A percentile compares a stretch with the other conserved stretches of the same genome.
Conservation (phyloP, 768 basidiomycete species). For the Mycena metata region DNA sequence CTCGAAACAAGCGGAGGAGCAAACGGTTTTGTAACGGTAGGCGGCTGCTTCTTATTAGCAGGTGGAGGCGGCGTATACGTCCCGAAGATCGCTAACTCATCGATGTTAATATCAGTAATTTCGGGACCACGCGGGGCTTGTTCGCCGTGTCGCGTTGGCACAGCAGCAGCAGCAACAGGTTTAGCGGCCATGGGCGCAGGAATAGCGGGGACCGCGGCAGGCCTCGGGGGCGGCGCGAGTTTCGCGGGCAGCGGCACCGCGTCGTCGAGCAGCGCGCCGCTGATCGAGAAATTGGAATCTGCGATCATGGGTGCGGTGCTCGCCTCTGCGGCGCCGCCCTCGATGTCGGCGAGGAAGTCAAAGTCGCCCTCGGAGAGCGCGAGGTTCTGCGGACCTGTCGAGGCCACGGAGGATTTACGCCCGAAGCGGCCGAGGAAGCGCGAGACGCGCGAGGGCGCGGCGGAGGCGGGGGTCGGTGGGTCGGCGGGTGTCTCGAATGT, state of each 20-base stretch:
- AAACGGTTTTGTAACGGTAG: conserved; percentile 12
- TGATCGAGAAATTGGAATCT: conserved; percentile 18
- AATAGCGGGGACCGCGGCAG: neutral
- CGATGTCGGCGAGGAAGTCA: conserved; percentile 80
- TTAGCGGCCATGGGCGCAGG: neutral
- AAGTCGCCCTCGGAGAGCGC: conserved; percentile 86
- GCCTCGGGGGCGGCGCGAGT: conserved; percentile 1
- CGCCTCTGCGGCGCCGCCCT: conserved; percentile 14
- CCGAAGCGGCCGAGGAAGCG: conserved; percentile 87
- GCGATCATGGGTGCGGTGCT: neutral
- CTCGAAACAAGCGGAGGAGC: conserved; percentile 22
- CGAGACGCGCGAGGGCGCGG: conserved; percentile 79
- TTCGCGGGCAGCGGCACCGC: conserved; percentile 52
- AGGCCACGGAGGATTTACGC: conserved; percentile 53
- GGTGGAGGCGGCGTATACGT: conserved; percentile 21
- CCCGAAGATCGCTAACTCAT: conserved; percentile 32
- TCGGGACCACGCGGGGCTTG: conserved; percentile 18
- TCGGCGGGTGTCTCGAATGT: conserved; percentile 37
- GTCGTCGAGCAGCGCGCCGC: conserved; percentile 38
- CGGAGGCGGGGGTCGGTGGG: conserved; percentile 39
- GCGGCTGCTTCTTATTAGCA: neutral
- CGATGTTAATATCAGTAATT: conserved; percentile 9
- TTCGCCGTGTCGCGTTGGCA: conserved; percentile 5
- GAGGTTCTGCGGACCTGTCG: conserved; percentile 59
- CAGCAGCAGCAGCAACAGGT: neutral